These are phyloP conservation scores for Aspergillus calidoustus DNA, from an alignment of 2,329 filamentous ascomycete genomes.

Conservation along the genomic window DNA sequence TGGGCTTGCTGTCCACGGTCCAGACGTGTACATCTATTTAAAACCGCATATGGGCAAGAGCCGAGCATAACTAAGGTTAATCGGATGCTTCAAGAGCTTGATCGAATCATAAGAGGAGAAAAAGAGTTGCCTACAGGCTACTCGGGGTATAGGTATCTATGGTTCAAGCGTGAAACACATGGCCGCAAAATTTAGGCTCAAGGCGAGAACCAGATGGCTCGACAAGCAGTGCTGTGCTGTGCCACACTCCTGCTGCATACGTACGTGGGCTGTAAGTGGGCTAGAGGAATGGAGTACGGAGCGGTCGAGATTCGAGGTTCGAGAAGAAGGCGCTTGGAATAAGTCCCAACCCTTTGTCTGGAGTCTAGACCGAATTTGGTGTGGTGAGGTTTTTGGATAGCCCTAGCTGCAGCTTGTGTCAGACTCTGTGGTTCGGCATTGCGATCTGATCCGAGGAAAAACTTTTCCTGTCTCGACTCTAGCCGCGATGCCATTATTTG, in stretches of 20 bases:
- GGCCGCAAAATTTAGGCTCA: background rate
- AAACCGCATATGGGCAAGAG: background rate
- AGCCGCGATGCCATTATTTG: background rate
- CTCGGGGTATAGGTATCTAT: background rate
- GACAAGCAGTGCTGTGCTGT: background rate
- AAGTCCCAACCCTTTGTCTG: background rate
- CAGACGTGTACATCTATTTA: background rate
- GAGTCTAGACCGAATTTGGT: background rate
- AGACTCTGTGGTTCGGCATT: background rate
- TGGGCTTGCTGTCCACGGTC: background rate
- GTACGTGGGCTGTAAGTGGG: background rate
- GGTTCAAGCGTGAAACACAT: background rate
- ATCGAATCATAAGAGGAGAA: constrained; percentile 1
- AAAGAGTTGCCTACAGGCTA: background rate
- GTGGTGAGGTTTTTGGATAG: background rate
- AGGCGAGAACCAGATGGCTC: background rate
- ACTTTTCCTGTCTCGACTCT: background rate
- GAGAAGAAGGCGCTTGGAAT: background rate
- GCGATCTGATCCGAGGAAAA: background rate
- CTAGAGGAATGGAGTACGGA: background rate
- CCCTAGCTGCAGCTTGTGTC: background rate
- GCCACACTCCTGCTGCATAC: background rate
- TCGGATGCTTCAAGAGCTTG: background rate
- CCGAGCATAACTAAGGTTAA: background rate
- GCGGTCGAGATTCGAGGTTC: background rate